Evolutionary conservation across 1,284 basidiomycete species (phyloP), one percentile per base, ranked within the genome.

Genomic region (Meira nashicola): DNA sequence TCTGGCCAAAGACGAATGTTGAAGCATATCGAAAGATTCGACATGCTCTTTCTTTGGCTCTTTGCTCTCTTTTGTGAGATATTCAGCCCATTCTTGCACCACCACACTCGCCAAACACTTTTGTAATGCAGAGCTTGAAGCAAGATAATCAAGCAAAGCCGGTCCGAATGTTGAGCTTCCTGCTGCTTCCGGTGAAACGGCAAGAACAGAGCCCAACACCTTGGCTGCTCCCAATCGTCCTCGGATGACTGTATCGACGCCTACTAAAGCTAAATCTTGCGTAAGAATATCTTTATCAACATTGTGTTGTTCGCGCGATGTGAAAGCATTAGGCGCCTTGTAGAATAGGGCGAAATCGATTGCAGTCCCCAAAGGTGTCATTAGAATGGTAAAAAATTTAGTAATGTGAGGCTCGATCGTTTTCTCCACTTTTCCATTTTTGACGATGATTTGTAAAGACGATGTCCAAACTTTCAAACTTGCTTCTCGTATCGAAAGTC

Each of bases 231-330:
- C 86, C 3, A 97, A 80, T 40, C 95, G 84, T 15, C 90, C 91
- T 64, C 89, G 86, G 58, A 95, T 81, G 33, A 92, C 86, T 1
- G 86, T 82, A 71, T 96, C 93, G 14, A 85, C 81, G 7, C 88
- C 83, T 25, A 98, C 83, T 19, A 99, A 82, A 0, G 89, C 86
- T 55, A 94, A 81, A 76, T 99, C 95, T 74, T 97, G 93, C 0
- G 86, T 83, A 50, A 97, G 83, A 86, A 98, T 93, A 60, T 89
- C 89, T 82, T 92, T 97, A 82, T 99, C 95, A 28, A 98, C 89
- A 70, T 96, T 94, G 77, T 98, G 73, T n/a, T 41, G 43, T 73
- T 90, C 87, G 9, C 60, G 50, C 80, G 80, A 19, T 75, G 78
- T 58, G 80, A 81, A 47, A 67, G 70, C 61, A 40, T 39, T 57